phyloP scores from a whole-genome alignment of 2,329 filamentous ascomycete genomes.

The Lachnum nothofagi region DNA sequence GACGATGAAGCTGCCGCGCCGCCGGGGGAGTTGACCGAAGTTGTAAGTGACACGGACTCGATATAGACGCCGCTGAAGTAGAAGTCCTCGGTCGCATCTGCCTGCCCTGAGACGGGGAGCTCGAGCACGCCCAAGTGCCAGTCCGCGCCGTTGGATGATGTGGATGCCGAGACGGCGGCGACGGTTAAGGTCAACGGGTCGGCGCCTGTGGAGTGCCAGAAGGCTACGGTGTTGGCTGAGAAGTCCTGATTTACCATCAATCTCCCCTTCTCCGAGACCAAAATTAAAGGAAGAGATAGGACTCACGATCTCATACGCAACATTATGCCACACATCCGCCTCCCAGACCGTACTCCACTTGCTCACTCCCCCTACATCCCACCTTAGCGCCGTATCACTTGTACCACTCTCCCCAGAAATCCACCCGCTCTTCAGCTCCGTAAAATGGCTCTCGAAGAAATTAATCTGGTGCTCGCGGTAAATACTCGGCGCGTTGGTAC shows the following conservation, averaged over 20 bases:
- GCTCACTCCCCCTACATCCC: conserved; percentile 55
- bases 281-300: neutral
- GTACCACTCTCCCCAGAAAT: conserved; percentile 43
- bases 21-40: conserved; percentile 34
- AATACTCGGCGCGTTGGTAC: conserved; percentile 53
- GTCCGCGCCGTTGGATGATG: conserved; percentile 63
- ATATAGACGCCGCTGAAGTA: conserved; percentile 69
- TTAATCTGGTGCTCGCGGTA: conserved; percentile 61
- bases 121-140: conserved; percentile 70
- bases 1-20: conserved; percentile 14
- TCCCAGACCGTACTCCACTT: conserved; percentile 60
- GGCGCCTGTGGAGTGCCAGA: conserved; percentile 65
- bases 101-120: conserved; percentile 52
- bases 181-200: conserved; percentile 54
- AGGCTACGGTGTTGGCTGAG: conserved; percentile 52
- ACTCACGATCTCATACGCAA: conserved; percentile 62
- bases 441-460: conserved; percentile 66
- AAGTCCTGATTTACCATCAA: conserved; percentile 45
- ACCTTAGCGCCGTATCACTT: conserved; percentile 54
- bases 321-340: conserved; percentile 66
- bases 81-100: conserved; percentile 57
- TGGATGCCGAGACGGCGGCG: conserved; percentile 53
- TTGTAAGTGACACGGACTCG: conserved; percentile 50
- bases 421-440: conserved; percentile 68
- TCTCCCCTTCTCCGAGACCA: neutral